Conservation (phyloP, 345 rosid genomes). For the Pseudoturritis turrita region DNA sequence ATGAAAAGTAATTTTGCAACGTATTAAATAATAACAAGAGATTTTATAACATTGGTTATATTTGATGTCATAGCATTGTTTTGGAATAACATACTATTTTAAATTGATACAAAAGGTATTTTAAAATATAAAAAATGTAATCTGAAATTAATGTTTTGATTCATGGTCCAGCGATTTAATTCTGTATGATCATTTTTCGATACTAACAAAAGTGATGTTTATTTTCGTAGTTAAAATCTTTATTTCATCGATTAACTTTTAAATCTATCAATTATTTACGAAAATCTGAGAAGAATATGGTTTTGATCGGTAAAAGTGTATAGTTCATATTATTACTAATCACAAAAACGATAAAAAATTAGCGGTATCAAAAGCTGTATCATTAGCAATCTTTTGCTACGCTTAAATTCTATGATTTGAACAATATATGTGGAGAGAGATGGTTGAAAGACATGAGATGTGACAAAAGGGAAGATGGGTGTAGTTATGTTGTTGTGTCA, state of each 20-base stretch:
- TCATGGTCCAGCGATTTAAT: not conserved
- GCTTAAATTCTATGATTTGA: too few relatives aligned
- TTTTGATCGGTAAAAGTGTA: too few relatives aligned
- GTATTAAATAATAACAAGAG: not conserved
- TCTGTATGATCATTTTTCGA: not conserved
- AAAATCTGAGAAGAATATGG: not conserved
- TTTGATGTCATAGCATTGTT: not conserved
- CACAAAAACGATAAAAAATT: too few relatives aligned
- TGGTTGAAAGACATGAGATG: constrained; percentile 29
- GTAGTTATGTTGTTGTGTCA: constrained; percentile 34
- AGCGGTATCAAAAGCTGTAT: too few relatives aligned
- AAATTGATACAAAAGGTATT: not conserved
- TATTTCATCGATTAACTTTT: not conserved
- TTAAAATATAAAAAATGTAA: not conserved
- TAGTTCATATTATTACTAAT: too few relatives aligned
- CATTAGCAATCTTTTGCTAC: too few relatives aligned
- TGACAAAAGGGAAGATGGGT: constrained; percentile 30
- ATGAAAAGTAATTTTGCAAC: not conserved
- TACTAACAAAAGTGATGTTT: not conserved
- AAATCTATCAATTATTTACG: not conserved
- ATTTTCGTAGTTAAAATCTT: not conserved
- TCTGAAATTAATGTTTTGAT: not conserved
- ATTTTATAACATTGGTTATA: not conserved
- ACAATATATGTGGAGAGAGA: not conserved
- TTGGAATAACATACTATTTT: not conserved